Base-by-base conservation (phyloP, 2,329 filamentous ascomycete genomes). In the Cladosporium austrohemisphaericum region DNA sequence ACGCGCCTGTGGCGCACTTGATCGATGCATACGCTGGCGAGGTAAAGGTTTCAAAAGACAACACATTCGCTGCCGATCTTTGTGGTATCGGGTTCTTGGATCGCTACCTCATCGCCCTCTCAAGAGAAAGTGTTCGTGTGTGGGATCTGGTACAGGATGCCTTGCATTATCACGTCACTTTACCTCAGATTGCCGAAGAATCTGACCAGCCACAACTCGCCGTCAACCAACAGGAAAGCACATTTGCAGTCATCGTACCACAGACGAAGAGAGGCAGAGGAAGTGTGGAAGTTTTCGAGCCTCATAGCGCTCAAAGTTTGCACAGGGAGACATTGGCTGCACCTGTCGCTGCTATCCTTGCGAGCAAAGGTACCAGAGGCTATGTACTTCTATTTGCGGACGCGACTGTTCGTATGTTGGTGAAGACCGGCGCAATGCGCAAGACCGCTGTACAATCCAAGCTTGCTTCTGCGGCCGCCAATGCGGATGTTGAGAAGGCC, bases 61-160 rank as follows among this genome's bases (percentile, higher is more conserved):
- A 56, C 13, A 51, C 60, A 37, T 50, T 61, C 14, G 76, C 44
- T 81, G 82, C 55, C 2, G 55, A 62, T 14, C 51, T 59, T 5
- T 47, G 18, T 18, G 75, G 78, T 14, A 73, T 90, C 6, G 81
- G 77, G 4, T 84, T 94, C 46, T 69, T 93, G 2, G 84, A 83
- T 2, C 83, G 84, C 19, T 84, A 85, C 61, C 71, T 98, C 14
- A 75, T 97, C 50, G 78, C 87, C 37, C 72, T 95, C 1, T 88
- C 88, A 0, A 77, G 85, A 0, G 77, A 85, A 35, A 78, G 81
- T 22, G 75, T 96, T 7, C 76, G 81, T 32, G 84, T 95, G 28
- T 95, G 89, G 75, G 87, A 98, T 65, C 78, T 94, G 9, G 87
- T 97, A 6, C 76, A 83, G 43, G 87, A 95, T 60, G 78, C 84